Conservation (phyloP, 441 rosid species). For the Bocquillonia castaneifolia region DNA sequence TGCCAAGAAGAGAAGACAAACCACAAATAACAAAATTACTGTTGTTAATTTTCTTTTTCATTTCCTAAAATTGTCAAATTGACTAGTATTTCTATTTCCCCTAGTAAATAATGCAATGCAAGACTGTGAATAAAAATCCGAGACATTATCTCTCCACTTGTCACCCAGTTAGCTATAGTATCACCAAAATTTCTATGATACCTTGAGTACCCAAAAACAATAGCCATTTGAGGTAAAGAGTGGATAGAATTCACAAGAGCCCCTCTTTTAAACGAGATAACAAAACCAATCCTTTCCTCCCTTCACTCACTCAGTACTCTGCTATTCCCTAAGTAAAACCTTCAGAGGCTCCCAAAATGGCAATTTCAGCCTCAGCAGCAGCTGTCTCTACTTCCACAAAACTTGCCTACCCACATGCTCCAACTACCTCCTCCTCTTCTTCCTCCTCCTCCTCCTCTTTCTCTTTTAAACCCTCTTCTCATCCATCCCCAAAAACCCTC, state of each 20-base stretch:
- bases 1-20: no score
- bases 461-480: constrained; percentile 16
- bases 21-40: no score
- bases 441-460: constrained; percentile 21
- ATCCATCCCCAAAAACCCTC: constrained; percentile 30
- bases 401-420: constrained; percentile 28
- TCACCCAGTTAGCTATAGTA: not conserved
- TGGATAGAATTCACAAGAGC: constrained; percentile 30
- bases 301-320: not conserved
- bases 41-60: no score
- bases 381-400: constrained; percentile 31
- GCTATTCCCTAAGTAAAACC: not conserved
- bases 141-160: constrained; percentile 2
- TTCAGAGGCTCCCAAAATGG: constrained; percentile 33
- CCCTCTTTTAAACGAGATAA: constrained; percentile 28
- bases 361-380: constrained; percentile 43
- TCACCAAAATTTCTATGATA: constrained; percentile 14
- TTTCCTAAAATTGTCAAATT: constrained; percentile 7
- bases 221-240: not conserved
- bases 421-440: constrained; percentile 24
- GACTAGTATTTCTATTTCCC: constrained; percentile 13
- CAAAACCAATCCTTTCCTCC: constrained; percentile 24
- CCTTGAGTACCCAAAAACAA: not conserved
- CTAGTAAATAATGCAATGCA: no score
- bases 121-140: not conserved